Evolutionary conservation across 2,329 filamentous ascomycete genomes (phyloP).

Genomic region (Colletotrichum lini): DNA sequence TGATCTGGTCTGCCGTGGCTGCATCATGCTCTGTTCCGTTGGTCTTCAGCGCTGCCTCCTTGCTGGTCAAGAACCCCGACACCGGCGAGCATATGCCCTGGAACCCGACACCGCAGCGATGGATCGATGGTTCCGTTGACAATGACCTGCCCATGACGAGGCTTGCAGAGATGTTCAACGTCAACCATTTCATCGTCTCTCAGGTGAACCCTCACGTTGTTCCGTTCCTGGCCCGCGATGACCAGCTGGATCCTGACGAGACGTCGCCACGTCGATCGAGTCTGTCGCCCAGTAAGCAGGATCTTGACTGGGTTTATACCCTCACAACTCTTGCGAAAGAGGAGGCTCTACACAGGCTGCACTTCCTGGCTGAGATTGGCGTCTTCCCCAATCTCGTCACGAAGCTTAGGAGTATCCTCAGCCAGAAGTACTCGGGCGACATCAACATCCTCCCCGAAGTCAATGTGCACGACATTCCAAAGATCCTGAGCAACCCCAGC

Average conservation of each 20-base stretch:
- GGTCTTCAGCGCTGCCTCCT: conserved; percentile 83
- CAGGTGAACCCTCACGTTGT: conserved; percentile 97
- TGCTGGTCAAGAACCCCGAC: conserved; percentile 87
- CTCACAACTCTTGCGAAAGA: conserved; percentile 82
- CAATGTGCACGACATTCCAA: conserved; percentile 79
- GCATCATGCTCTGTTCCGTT: conserved; percentile 94
- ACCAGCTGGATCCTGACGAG: conserved; percentile 63
- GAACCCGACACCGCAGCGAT: conserved; percentile 88
- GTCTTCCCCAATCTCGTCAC: conserved; percentile 84
- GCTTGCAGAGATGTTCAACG: conserved; percentile 95
- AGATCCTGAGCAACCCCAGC: conserved; percentile 87
- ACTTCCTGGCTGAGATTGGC: conserved; percentile 84
- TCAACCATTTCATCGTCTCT: conserved; percentile 98
- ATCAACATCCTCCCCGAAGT: conserved; percentile 94
- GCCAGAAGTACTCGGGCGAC: conserved; percentile 93
- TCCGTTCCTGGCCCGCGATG: conserved; percentile 85
- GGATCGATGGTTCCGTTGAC: conserved; percentile 96
- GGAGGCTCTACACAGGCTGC: conserved; percentile 85
- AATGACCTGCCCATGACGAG: conserved; percentile 94
- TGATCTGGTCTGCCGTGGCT: conserved; percentile 97
- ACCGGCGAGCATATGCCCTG: conserved; percentile 85
- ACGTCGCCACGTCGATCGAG: conserved; percentile 44
- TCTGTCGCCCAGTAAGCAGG: conserved; percentile 52
- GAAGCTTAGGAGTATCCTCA: conserved; percentile 85
- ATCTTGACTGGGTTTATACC: conserved; percentile 73